Base-by-base conservation (phyloP, 805 yeast genomes). In the Hyphopichia homilentoma region DNA sequence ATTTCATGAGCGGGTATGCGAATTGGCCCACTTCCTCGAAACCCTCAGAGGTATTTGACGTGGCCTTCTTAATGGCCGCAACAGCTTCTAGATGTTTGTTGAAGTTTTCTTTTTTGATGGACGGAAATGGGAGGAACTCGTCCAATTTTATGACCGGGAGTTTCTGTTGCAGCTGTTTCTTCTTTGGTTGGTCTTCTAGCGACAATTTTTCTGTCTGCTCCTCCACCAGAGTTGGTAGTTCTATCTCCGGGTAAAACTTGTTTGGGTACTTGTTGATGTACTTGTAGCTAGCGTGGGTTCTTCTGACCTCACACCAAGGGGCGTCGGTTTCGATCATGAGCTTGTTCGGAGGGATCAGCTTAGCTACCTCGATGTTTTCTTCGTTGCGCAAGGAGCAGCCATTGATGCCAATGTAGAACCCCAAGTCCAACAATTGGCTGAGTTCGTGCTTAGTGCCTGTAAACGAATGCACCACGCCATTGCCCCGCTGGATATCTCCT, bases 271-370 rank as follows among this genome's bases (percentile, higher is more conserved):
- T 48, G 0, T 77, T 59, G 19, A 88, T 52, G 40, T 65, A 70
- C 40, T 75, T 61, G 57, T 75, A 77, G 11, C 93, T 74, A 2
- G 87, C 86, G 53, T 87, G 96, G 7, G 93, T 72, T 43, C 77
- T 84, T 37, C 94, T 70, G 28, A 93, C 77, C 51, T 89, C 97
- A 63, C 99, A 93, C 98, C 98, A 93, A 1, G 99, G 98, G 3
- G 97, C 88, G 59, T 93, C 98, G 0, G 97, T 90, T 53, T 93
- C 99, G 7, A 93, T 73, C 70, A 90, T 59, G 26, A 93, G 55
- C 47, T 69, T 73, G 4, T 79, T 76, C 6, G 78, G 48, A 0
- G 97, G 97, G n/a, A 93, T 73, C 16, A 54, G 47, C 25, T 63
- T 59, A 0, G 81, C 86, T 16, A 81, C 87, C 17, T 70, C 68